Evolutionary conservation across 495 filamentous ascomycete species (phyloP).

Genomic region (Margaritispora aquatica): DNA sequence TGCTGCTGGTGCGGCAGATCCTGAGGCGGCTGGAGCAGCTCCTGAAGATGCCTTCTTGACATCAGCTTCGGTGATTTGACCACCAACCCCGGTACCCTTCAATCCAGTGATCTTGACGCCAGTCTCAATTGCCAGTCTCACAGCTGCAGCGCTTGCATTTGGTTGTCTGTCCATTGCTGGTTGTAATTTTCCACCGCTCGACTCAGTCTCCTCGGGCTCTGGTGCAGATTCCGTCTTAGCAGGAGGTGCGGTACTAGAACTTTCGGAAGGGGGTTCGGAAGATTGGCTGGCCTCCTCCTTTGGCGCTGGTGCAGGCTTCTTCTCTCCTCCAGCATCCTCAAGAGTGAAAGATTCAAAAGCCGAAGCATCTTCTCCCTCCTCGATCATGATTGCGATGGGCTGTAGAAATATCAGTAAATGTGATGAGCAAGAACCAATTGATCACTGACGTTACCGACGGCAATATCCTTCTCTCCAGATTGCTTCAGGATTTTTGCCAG

Average conservation of each 20-base stretch:
- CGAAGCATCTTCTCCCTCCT: slow-evolving; percentile 78
- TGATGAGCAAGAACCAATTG: slow-evolving; percentile 17
- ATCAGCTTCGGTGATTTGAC: slow-evolving; percentile 86
- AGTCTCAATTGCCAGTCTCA: slow-evolving; percentile 78
- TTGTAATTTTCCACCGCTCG: slow-evolving; percentile 71
- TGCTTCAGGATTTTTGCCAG: slow-evolving; percentile 94
- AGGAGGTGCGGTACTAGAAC: slow-evolving; percentile 51
- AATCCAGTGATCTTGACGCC: slow-evolving; percentile 71
- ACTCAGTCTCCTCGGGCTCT: slow-evolving; percentile 62
- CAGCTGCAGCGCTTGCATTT: slow-evolving; percentile 64
- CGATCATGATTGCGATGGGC: slow-evolving; percentile 95
- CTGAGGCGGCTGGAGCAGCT: slow-evolving; percentile 33
- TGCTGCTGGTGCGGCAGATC: slow-evolving; percentile 46
- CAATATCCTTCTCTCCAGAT: slow-evolving; percentile 86
- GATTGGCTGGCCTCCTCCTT: slow-evolving; percentile 58
- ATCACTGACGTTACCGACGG: slow-evolving; percentile 84
- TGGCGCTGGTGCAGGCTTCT: slow-evolving; percentile 53
- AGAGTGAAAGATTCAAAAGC: slow-evolving; percentile 85
- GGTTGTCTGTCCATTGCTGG: slow-evolving; percentile 75
- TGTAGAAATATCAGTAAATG: slow-evolving; percentile 40
- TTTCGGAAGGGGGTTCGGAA: slow-evolving; percentile 47
- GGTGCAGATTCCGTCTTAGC: slow-evolving; percentile 50
- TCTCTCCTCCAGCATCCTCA: slow-evolving; percentile 85
- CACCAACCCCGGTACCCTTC: slow-evolving; percentile 83
- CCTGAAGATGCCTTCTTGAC: slow-evolving; percentile 65